These are phyloP conservation scores for Ascochyta rabiei DNA, from an alignment of 2,329 filamentous ascomycete genomes.

Conservation along the genomic window DNA sequence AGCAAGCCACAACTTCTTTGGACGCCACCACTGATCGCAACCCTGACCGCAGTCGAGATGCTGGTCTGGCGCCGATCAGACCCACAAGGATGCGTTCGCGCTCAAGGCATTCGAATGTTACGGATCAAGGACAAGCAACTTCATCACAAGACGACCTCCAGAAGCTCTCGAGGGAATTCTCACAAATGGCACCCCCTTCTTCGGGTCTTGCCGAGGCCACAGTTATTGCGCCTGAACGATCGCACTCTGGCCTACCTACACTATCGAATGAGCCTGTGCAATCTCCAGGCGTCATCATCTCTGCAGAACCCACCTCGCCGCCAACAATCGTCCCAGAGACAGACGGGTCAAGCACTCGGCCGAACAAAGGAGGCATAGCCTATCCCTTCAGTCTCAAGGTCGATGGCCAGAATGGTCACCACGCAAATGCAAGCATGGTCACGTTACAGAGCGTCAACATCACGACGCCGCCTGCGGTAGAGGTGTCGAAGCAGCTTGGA, in stretches of 20 bases:
- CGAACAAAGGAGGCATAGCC: slow-evolving; percentile 71
- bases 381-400: slow-evolving; percentile 74
- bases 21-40: slow-evolving; percentile 47
- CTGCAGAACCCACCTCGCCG: slow-evolving; percentile 33
- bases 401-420: slow-evolving; percentile 39
- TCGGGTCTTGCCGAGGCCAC: slow-evolving; percentile 39
- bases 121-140: slow-evolving; percentile 40
- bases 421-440: slow-evolving; percentile 72
- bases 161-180: slow-evolving; percentile 6
- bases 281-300: slow-evolving; percentile 28
- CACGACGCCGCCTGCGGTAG: slow-evolving; percentile 25
- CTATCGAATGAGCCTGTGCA: slow-evolving; percentile 16
- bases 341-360: slow-evolving; percentile 64
- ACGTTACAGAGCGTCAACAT: slow-evolving; percentile 59
- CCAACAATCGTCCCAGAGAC: slow-evolving; percentile 54
- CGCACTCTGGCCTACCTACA: slow-evolving; percentile 29
- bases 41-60: slow-evolving; percentile 13
- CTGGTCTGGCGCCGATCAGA: slow-evolving; percentile 1
- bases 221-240: slow-evolving; percentile 35
- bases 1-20: slow-evolving; percentile 5
- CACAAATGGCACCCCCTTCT: slow-evolving; percentile 25
- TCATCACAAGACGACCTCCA: slow-evolving; percentile 28
- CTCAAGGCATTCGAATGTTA: slow-evolving; percentile 40
- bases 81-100: slow-evolving; percentile 33
- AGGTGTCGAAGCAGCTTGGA: slow-evolving; percentile 22